phyloP scores from a whole-genome alignment of 768 basidiomycete species.

The Lactarius tabidus region DNA sequence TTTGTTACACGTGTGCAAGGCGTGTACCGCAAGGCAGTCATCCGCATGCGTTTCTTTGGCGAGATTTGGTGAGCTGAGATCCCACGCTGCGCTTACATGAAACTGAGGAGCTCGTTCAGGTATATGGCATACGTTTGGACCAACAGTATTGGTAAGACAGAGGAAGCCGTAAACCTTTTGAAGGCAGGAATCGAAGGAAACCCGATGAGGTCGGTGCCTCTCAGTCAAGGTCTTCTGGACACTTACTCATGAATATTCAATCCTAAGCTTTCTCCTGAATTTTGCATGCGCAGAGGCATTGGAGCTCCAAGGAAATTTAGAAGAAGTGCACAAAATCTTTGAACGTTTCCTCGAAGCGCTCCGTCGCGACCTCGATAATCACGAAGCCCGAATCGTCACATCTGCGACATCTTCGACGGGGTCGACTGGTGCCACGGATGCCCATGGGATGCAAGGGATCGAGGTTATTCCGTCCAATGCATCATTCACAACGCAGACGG shows the following conservation, averaged over 20 bases:
- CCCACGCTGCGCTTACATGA: not conserved
- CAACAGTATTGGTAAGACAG: slow-evolving; percentile 64
- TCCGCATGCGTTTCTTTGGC: slow-evolving; percentile 89
- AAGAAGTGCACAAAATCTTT: slow-evolving; percentile 68
- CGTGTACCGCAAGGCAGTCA: slow-evolving; percentile 85
- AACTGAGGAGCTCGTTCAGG: slow-evolving; percentile 42
- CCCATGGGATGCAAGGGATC: slow-evolving; percentile 8
- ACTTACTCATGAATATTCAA: slow-evolving; percentile 3
- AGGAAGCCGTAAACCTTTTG: slow-evolving; percentile 78
- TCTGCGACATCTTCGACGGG: slow-evolving; percentile 37
- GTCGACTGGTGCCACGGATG: slow-evolving; percentile 23
- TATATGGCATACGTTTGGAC: slow-evolving; percentile 89
- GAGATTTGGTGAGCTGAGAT: slow-evolving; percentile 75
- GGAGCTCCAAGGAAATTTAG: slow-evolving; percentile 58
- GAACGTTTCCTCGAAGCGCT: slow-evolving; percentile 69
- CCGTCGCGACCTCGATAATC: slow-evolving; percentile 55
- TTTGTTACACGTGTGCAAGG: slow-evolving; percentile 70
- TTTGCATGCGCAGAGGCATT: slow-evolving; percentile 80
- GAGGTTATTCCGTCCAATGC: slow-evolving; percentile 14
- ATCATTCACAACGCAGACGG: slow-evolving; percentile 43
- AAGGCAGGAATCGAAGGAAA: slow-evolving; percentile 87
- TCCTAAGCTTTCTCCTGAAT: slow-evolving; percentile 74
- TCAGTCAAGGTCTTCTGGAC: slow-evolving; percentile 17
- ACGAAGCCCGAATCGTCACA: slow-evolving; percentile 45
- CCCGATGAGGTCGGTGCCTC: slow-evolving; percentile 54